These are phyloP conservation scores for Panaeolus cyanescens DNA, from an alignment of 768 basidiomycete species.

Conservation along the genomic window DNA sequence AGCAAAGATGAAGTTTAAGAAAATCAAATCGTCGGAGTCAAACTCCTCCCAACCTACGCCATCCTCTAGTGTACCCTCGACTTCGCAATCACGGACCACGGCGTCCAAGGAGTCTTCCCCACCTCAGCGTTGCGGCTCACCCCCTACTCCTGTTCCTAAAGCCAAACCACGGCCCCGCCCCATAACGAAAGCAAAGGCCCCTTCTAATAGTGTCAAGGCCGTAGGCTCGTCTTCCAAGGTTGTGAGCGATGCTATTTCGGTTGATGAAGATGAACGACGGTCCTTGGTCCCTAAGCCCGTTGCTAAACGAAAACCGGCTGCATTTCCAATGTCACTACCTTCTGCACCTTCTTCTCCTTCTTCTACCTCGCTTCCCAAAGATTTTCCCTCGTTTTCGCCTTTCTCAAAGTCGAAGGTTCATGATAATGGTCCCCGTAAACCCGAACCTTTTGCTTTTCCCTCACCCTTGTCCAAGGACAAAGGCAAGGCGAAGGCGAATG, in stretches of 20 bases:
- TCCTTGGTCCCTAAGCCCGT: not conserved
- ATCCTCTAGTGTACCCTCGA: not conserved
- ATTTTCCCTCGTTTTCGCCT: not conserved
- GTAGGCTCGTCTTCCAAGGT: not conserved
- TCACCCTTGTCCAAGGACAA: conserved; percentile 13
- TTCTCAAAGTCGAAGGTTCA: not conserved
- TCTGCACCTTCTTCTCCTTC: not conserved
- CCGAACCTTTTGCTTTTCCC: not conserved
- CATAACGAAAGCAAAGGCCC: not conserved
- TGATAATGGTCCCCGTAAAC: not conserved
- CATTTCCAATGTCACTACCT: not conserved
- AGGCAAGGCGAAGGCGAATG: conserved; percentile 17
- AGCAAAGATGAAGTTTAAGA: not conserved
- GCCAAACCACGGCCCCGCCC: not conserved
- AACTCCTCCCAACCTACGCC: not conserved
- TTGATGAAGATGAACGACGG: not conserved
- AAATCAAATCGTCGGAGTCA: not conserved
- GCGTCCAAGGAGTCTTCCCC: not conserved
- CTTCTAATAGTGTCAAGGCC: not conserved
- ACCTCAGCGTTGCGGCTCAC: not conserved
- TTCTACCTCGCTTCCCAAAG: not conserved
- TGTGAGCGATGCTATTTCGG: not conserved
- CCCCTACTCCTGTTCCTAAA: not conserved
- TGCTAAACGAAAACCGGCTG: not conserved
- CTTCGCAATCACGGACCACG: not conserved